Conservation (phyloP, 2,329 filamentous ascomycete genomes). For the Monilinia vaccinii-corymbosi region DNA sequence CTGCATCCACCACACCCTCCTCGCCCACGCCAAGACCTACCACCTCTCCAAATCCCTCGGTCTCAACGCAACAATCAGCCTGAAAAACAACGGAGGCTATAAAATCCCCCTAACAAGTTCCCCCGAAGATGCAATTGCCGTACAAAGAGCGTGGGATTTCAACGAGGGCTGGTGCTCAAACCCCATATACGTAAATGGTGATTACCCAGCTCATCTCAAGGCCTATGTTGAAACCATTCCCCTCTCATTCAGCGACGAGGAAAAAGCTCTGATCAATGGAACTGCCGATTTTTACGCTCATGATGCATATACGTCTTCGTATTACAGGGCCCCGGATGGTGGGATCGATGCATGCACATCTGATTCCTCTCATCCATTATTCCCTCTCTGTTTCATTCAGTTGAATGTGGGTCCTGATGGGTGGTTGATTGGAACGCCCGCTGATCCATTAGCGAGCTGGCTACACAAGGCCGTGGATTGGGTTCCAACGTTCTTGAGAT, state of each 20-base stretch:
- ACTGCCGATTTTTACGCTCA: slow-evolving; percentile 48
- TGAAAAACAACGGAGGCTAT: slow-evolving; percentile 37
- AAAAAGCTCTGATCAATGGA: slow-evolving; percentile 41
- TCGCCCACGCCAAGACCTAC: slow-evolving; percentile 39
- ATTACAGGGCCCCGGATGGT: slow-evolving; percentile 36
- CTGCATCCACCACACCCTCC: slow-evolving; percentile 37
- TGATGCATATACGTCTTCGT: slow-evolving; percentile 48
- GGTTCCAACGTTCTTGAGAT: slow-evolving; percentile 21
- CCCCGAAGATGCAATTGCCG: slow-evolving; percentile 21
- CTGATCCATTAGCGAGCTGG: slow-evolving; percentile 23
- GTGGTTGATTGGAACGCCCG: slow-evolving; percentile 18
- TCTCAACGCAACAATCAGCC: slow-evolving; percentile 39
- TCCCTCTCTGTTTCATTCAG: slow-evolving; percentile 19
- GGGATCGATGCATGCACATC: slow-evolving; percentile 32
- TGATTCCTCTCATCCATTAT: slow-evolving; percentile 23
- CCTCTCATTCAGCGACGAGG: slow-evolving; percentile 35
- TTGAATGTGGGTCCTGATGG: slow-evolving; percentile 11
- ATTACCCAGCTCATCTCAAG: slow-evolving; percentile 39
- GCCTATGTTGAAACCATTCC: slow-evolving; percentile 32
- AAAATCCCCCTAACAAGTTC: slow-evolving; percentile 37
- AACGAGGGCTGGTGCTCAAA: slow-evolving; percentile 43
- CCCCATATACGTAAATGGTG: slow-evolving; percentile 41
- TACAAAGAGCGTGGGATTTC: slow-evolving; percentile 27
- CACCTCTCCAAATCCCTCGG: slow-evolving; percentile 44
- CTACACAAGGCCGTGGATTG: slow-evolving; percentile 22